These are phyloP conservation scores for Phaseolus lunatus DNA, from an alignment of 306 rosid species.

Conservation along the genomic window DNA sequence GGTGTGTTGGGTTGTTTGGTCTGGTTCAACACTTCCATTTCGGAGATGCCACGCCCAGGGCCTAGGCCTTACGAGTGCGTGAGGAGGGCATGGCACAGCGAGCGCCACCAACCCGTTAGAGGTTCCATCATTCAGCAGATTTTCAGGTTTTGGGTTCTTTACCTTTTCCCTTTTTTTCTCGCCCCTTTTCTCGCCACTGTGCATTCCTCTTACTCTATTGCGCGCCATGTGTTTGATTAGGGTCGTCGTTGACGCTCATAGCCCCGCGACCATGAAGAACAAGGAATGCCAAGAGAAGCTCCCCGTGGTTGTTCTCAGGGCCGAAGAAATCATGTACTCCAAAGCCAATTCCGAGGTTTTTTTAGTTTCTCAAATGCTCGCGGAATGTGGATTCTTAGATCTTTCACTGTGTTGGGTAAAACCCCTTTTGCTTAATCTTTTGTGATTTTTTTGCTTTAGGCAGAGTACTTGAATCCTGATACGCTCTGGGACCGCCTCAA, in stretches of 20 bases:
- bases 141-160: constrained; percentile 81
- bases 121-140: constrained; percentile 92
- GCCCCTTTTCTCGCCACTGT: constrained; percentile 13
- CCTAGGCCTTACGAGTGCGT: constrained; percentile 99
- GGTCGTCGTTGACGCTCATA: constrained; percentile 80
- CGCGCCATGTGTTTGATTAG: constrained; percentile 87
- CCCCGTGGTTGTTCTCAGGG: constrained; percentile 86
- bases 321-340: constrained; percentile 98
- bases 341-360: constrained; percentile 96
- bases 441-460: constrained; percentile 63
- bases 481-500: constrained; percentile 94
- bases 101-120: constrained; percentile 90
- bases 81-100: constrained; percentile 99
- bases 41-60: constrained; percentile 98
- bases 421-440: constrained; percentile 46
- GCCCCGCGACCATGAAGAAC: constrained; percentile 79
- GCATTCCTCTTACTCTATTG: constrained; percentile 57
- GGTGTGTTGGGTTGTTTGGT: not conserved
- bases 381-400: constrained; percentile 53
- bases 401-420: constrained; percentile 37
- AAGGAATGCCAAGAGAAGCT: constrained; percentile 97
- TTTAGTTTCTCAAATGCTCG: constrained; percentile 29
- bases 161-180: not conserved
- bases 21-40: not conserved
- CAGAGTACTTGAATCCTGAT: constrained; percentile 77